Percentiles rank a stretch among this genome's conserved stretches.
phyloP scores from a whole-genome alignment of 2,329 filamentous ascomycete genomes.

The Periconia macrospinosa region DNA sequence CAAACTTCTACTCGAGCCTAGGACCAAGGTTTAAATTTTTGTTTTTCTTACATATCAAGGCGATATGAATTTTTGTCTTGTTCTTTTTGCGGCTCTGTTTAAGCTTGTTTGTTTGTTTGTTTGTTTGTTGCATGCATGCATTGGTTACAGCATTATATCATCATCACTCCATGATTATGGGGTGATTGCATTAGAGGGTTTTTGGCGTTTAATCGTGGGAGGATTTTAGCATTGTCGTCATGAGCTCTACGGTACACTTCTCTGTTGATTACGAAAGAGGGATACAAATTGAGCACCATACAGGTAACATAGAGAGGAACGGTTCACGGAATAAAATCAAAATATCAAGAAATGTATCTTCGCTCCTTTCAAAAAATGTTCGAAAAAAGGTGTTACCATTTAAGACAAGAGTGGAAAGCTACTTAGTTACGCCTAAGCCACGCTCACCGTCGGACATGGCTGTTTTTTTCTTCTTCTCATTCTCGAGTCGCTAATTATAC shows the following conservation, averaged over 20 bases:
- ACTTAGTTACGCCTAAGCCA: constrained; percentile 12
- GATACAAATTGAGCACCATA: too few species aligned
- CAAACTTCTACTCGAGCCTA: constrained; percentile 55
- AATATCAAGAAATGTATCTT: constrained; percentile 11
- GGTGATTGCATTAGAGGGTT: neutral
- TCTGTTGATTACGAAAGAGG: too few species aligned
- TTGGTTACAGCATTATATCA: neutral
- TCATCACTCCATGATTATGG: too few species aligned
- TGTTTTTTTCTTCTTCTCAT: neutral
- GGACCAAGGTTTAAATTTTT: constrained; percentile 18
- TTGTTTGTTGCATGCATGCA: neutral
- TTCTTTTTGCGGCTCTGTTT: neutral
- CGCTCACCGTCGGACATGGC: constrained; percentile 17
- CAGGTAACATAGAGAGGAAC: too few species aligned
- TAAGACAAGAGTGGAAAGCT: constrained; percentile 40
- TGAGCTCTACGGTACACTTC: too few species aligned
- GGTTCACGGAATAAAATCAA: neutral
- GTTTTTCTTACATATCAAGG: too few species aligned
- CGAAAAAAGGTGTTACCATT: constrained; percentile 17
- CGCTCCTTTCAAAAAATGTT: neutral
- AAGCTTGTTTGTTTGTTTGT: neutral
- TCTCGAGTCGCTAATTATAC: constrained; percentile 26
- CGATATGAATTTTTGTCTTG: neutral
- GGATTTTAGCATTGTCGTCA: neutral
- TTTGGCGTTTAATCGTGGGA: neutral